Evolutionary conservation across 306 rosid genomes (phyloP).

Genomic region (Echinosophora koreensis): DNA sequence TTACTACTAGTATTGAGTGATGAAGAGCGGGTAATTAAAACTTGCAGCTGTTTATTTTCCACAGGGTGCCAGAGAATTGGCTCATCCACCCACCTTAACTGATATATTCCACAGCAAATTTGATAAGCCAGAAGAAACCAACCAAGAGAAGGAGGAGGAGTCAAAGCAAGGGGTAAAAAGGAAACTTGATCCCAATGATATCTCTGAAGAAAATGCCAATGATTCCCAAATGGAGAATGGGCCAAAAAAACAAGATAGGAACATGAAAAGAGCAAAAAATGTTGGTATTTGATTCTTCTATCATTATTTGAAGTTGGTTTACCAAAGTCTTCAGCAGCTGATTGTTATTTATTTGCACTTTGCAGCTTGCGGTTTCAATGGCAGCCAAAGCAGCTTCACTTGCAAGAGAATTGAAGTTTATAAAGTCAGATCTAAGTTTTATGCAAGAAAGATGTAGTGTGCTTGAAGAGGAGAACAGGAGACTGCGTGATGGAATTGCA

Average conservation of each 20-base stretch:
- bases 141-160: conserved; percentile 57
- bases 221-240: conserved; percentile 55
- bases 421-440: conserved; percentile 76
- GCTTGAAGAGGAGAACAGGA: conserved; percentile 90
- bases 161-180: conserved; percentile 73
- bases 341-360: background rate
- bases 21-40: background rate
- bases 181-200: conserved; percentile 61
- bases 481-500: conserved; percentile 76
- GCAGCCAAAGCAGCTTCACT: conserved; percentile 84
- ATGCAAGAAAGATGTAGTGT: conserved; percentile 80
- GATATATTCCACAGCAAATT: conserved; percentile 72
- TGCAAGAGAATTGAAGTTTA: conserved; percentile 80
- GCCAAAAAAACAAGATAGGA: conserved; percentile 51
- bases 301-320: background rate
- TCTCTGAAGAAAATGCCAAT: conserved; percentile 57
- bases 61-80: conserved; percentile 86
- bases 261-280: conserved; percentile 84
- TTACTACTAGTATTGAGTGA: background rate
- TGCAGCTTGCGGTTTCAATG: conserved; percentile 88
- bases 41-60: background rate
- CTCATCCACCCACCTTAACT: conserved; percentile 80
- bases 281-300: conserved; percentile 49
- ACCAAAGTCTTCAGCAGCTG: conserved; percentile 28
- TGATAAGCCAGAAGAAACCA: conserved; percentile 45